Conservation (phyloP, 2,329 filamentous ascomycete species). For the Curvularia eragrostidis region DNA sequence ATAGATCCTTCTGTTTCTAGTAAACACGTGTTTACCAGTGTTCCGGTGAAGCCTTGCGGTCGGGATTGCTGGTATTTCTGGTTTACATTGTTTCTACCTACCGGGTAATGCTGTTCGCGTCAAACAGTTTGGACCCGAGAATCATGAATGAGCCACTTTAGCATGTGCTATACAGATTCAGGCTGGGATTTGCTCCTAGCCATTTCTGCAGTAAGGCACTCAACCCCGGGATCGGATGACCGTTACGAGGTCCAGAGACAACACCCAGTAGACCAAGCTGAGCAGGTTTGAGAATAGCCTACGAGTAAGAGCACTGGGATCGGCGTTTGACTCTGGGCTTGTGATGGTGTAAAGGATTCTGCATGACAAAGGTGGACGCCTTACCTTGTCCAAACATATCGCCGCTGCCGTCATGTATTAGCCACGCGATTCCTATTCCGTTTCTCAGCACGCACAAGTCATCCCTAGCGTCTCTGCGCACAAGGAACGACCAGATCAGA, state of each 20-base stretch:
- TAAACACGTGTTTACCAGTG: background rate
- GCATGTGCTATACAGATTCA: background rate
- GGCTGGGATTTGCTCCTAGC: background rate
- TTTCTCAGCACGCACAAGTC: background rate
- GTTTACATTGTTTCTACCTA: constrained; percentile 4
- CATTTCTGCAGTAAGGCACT: background rate
- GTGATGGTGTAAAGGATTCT: constrained; percentile 12
- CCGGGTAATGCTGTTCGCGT: background rate
- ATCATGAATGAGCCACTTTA: background rate
- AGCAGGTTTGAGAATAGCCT: background rate
- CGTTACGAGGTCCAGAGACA: background rate
- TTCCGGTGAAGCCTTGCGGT: constrained; percentile 10
- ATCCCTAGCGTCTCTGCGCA: constrained; percentile 4
- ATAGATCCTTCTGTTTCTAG: background rate
- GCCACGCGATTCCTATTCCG: background rate
- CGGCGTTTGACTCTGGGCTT: constrained; percentile 6
- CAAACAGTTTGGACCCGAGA: background rate
- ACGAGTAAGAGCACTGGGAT: constrained; percentile 5
- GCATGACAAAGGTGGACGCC: constrained; percentile 7
- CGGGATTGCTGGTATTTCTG: background rate
- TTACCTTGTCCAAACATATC: constrained; percentile 9
- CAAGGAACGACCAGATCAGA: constrained; percentile 3
- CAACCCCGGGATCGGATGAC: background rate
- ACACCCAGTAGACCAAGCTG: background rate
- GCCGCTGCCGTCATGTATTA: constrained; percentile 12